Evolutionary conservation across 805 yeast species (phyloP).

Genomic region (Blastobotrys muscicola): DNA sequence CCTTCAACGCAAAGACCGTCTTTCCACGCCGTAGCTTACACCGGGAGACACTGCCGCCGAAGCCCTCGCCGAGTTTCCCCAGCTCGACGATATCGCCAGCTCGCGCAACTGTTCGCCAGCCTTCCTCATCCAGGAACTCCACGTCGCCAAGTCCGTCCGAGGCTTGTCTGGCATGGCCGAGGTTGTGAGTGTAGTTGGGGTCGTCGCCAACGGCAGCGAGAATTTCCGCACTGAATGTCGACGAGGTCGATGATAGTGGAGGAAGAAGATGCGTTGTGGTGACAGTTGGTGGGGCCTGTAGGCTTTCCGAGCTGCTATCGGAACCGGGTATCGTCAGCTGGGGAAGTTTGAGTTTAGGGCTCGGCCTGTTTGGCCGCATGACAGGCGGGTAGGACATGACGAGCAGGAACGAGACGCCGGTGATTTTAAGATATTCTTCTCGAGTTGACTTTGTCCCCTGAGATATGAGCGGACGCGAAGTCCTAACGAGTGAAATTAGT

Average conservation of each 20-base stretch:
- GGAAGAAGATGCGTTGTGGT: not conserved
- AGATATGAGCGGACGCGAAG: too few species aligned
- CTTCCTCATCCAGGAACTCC: constrained; percentile 52
- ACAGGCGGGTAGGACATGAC: constrained; percentile 5
- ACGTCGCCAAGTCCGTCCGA: constrained; percentile 13
- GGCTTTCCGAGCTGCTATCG: not conserved
- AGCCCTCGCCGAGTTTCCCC: constrained; percentile 81
- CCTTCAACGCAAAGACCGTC: constrained; percentile 73
- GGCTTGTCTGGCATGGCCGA: not conserved
- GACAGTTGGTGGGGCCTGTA: not conserved
- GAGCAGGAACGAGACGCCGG: too few species aligned
- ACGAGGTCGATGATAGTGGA: constrained; percentile 7
- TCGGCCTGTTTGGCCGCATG: constrained; percentile 8
- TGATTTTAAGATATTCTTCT: too few species aligned
- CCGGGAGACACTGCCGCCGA: constrained; percentile 82
- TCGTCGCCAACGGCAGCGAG: constrained; percentile 17
- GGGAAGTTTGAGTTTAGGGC: constrained; percentile 18
- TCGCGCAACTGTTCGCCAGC: constrained; percentile 60
- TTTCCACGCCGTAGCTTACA: constrained; percentile 53
- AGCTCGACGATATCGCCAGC: constrained; percentile 56
- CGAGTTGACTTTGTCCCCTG: too few species aligned
- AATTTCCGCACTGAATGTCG: constrained; percentile 17
- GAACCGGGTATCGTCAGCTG: constrained; percentile 13
- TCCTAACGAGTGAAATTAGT: too few species aligned
- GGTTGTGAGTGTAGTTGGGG: constrained; percentile 1